A percentile compares a stretch with the other conserved stretches of the same genome.
Evolutionary conservation across 352 stramenopile species (phyloP).

Genomic region (Globisporangium apiculatum): DNA sequence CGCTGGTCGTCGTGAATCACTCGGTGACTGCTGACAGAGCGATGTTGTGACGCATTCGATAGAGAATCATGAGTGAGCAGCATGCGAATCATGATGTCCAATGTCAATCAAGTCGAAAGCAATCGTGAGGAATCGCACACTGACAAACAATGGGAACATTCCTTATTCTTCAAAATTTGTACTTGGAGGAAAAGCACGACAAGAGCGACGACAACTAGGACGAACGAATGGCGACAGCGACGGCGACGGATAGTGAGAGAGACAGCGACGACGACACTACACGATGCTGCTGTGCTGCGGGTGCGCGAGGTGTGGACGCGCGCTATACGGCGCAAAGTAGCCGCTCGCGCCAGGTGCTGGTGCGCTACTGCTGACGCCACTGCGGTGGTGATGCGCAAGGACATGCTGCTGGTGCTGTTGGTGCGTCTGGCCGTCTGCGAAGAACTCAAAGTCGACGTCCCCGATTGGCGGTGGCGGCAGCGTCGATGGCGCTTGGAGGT

Average conservation of each 20-base stretch:
- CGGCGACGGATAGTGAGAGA: constrained; percentile 3
- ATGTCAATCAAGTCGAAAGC: background rate
- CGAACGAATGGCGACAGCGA: too few species aligned
- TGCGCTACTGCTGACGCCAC: background rate
- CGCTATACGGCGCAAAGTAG: constrained; percentile 3
- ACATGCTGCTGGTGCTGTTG: background rate
- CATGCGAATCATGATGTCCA: background rate
- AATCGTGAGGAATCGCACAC: too few species aligned
- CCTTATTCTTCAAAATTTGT: too few species aligned
- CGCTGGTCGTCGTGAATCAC: too few species aligned
- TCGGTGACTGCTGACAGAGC: too few species aligned
- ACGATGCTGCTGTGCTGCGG: constrained; percentile 10
- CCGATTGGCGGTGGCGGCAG: constrained; percentile 11
- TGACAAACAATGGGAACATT: too few species aligned
- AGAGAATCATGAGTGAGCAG: too few species aligned
- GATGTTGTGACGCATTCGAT: too few species aligned
- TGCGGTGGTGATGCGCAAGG: background rate
- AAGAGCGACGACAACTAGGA: too few species aligned
- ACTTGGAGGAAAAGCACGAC: too few species aligned
- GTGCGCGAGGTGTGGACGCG: constrained; percentile 14
- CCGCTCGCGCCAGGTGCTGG: background rate
- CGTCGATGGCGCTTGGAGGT: constrained; percentile 13
- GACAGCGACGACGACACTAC: constrained; percentile 4
- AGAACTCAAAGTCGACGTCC: constrained; percentile 25
- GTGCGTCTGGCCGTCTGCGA: constrained; percentile 9